Conservation (phyloP, 2,329 filamentous ascomycete genomes). For the Hypoxylon sp. region DNA sequence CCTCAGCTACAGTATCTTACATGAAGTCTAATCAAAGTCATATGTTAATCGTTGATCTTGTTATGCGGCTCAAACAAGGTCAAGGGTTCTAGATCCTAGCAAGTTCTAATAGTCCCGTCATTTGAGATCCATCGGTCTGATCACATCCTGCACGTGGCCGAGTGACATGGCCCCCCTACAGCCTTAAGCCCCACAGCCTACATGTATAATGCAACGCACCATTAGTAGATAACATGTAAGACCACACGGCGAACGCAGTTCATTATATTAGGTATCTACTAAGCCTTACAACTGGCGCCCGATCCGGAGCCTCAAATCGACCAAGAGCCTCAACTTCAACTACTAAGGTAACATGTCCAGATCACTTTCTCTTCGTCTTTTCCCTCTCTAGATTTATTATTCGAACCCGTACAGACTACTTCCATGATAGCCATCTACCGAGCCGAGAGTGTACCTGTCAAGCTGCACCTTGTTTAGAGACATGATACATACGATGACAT, state of each 20-base stretch:
- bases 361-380: neutral
- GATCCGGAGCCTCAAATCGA: constrained; percentile 25
- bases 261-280: constrained; percentile 44
- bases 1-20: constrained; percentile 2
- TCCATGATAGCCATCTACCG: neutral
- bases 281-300: constrained; percentile 27
- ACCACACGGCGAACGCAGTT: constrained; percentile 26
- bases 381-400: neutral
- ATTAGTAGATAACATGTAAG: constrained; percentile 33
- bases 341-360: neutral
- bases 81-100: constrained; percentile 32
- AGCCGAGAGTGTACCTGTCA: neutral
- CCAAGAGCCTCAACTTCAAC: constrained; percentile 15
- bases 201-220: constrained; percentile 43
- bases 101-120: constrained; percentile 9
- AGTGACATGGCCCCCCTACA: constrained; percentile 38
- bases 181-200: constrained; percentile 34
- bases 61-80: constrained; percentile 34
- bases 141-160: constrained; percentile 36
- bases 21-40: constrained; percentile 30
- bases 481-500: neutral
- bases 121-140: constrained; percentile 30
- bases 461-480: neutral
- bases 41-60: constrained; percentile 21
- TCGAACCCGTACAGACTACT: neutral